phyloP scores from a whole-genome alignment of 805 yeast genomes.

The Spencermartinsiella europaea region DNA sequence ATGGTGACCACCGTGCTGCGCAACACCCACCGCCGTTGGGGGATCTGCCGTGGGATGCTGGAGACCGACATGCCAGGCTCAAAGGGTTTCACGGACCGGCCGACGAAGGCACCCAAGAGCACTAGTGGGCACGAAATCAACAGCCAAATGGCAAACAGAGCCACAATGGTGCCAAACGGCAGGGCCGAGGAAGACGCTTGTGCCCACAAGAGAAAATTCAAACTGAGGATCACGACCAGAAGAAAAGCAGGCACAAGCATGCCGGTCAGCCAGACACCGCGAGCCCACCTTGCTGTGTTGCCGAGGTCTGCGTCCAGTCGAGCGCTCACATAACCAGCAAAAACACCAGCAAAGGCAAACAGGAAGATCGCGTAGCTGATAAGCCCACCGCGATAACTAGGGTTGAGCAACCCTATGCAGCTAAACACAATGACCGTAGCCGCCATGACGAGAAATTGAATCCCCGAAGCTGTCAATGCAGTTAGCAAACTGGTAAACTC shows the following conservation, averaged over 20 bases:
- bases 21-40: conserved; percentile 8
- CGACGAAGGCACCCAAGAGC: conserved; percentile 54
- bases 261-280: conserved; percentile 30
- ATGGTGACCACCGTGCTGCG: conserved; percentile 15
- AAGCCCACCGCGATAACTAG: conserved; percentile 63
- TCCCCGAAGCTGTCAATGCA: conserved; percentile 64
- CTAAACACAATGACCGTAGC: conserved; percentile 58
- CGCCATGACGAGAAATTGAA: conserved; percentile 59
- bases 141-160: conserved; percentile 54
- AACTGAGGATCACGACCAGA: conserved; percentile 45
- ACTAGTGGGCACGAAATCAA: conserved; percentile 72
- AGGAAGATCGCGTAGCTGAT: conserved; percentile 54
- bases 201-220: conserved; percentile 72
- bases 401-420: conserved; percentile 50
- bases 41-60: conserved; percentile 33
- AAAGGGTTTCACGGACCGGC: conserved; percentile 27
- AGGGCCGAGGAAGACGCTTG: conserved; percentile 68
- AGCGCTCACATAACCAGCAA: conserved; percentile 70
- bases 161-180: conserved; percentile 70
- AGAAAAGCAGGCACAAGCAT: conserved; percentile 34
- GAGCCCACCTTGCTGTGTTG: conserved; percentile 19
- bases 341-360: conserved; percentile 64
- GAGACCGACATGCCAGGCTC: conserved; percentile 23
- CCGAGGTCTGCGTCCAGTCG: conserved; percentile 50
- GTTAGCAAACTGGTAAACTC: conserved; percentile 44